Conservation (phyloP, 371 early-diverging fungal genomes). For the Saksenaea vasiformis region DNA sequence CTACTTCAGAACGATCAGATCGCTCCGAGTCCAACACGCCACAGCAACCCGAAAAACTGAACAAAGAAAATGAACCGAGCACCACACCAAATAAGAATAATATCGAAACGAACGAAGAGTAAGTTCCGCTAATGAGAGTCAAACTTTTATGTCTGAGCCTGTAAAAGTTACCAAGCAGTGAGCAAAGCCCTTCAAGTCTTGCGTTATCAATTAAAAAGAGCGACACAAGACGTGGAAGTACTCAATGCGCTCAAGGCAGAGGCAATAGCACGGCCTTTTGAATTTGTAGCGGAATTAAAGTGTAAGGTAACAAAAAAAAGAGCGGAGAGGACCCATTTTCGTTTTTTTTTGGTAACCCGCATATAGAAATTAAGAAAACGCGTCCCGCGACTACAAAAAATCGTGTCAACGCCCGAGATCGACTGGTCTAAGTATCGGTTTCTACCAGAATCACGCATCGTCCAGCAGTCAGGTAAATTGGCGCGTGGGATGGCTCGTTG, state of each 20-base stretch:
- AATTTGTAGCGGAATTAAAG: conserved; percentile 49
- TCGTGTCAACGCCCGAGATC: conserved; percentile 39
- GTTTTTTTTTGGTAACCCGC: not conserved
- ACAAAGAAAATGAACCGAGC: not conserved
- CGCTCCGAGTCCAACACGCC: not conserved
- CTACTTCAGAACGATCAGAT: not conserved
- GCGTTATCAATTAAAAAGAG: conserved; percentile 47
- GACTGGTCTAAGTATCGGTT: conserved; percentile 48
- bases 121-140: not conserved
- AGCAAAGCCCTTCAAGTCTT: conserved; percentile 35
- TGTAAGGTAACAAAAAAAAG: conserved; percentile 30
- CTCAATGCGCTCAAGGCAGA: conserved; percentile 46
- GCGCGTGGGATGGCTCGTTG: too few relatives aligned
- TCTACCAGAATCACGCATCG: conserved; percentile 40
- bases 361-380: conserved; percentile 22
- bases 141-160: not conserved
- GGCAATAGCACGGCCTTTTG: conserved; percentile 51
- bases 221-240: conserved; percentile 43
- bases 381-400: conserved; percentile 43
- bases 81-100: not conserved
- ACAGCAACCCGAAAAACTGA: not conserved
- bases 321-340: too few relatives aligned
- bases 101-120: not conserved
- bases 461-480: conserved; percentile 31
- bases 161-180: conserved; percentile 35